Evolutionary conservation across 805 yeast genomes (phyloP).

Genomic region (Metahyphopichia silvanorum): DNA sequence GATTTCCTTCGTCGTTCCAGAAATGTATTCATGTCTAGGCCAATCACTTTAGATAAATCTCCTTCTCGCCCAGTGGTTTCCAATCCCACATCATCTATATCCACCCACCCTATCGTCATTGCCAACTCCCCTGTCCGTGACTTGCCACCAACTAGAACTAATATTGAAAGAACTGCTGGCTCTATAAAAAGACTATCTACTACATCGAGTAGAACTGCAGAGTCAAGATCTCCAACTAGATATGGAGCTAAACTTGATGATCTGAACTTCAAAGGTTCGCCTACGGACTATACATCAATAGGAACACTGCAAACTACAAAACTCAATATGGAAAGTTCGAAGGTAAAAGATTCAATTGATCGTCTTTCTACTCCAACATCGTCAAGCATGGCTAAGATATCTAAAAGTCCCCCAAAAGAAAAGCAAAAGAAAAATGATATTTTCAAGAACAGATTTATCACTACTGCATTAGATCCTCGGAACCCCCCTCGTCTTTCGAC

Average conservation of each 20-base stretch:
- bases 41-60: not conserved
- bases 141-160: not conserved
- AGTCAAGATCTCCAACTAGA: slow-evolving; percentile 10
- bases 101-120: not conserved
- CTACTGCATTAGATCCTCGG: slow-evolving; percentile 33
- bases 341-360: slow-evolving; percentile 8
- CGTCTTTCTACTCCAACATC: slow-evolving; percentile 28
- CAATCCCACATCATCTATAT: not conserved
- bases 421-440: slow-evolving; percentile 6
- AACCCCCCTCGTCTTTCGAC: slow-evolving; percentile 15
- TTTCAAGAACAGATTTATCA: slow-evolving; percentile 30
- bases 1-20: slow-evolving; percentile 9
- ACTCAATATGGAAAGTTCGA: not conserved
- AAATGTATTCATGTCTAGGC: slow-evolving; percentile 5
- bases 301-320: not conserved
- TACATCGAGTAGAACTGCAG: not conserved
- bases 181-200: not conserved
- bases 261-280: slow-evolving; percentile 1
- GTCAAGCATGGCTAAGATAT: slow-evolving; percentile 26
- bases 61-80: not conserved
- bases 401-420: slow-evolving; percentile 2
- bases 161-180: not conserved
- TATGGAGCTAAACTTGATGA: slow-evolving; percentile 2
- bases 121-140: not conserved
- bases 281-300: slow-evolving; percentile 1